Conservation (phyloP, 106 monocot genomes). For the Allium cepa region DNA sequence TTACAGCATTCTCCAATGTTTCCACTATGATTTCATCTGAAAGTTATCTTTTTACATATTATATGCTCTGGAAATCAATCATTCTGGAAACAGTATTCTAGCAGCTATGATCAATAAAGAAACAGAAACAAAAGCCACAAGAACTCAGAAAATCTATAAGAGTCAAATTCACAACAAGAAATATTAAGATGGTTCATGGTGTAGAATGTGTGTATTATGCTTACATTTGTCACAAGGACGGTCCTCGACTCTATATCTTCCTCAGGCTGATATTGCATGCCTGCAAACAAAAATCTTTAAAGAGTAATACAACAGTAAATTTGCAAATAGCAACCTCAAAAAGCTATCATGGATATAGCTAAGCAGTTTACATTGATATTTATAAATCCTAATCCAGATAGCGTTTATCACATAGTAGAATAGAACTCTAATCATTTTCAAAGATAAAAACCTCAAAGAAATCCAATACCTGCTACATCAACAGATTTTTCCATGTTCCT, state of each 20-base stretch:
- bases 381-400: neutral
- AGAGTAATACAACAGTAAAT: no score
- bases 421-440: neutral
- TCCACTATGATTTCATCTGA: no score
- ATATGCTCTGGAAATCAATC: no score
- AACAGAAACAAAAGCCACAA: no score
- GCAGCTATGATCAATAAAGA: no score
- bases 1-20: no score
- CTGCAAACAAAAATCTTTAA: conserved; percentile 9
- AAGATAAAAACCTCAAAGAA: neutral
- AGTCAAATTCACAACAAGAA: neutral
- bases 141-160: no score
- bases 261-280: conserved; percentile 18
- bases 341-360: no score
- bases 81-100: no score
- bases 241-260: conserved; percentile 62
- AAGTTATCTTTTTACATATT: no score
- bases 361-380: neutral
- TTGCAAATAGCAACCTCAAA: no score
- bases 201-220: neutral
- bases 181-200: neutral
- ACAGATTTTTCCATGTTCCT: conserved; percentile 19
- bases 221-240: conserved; percentile 71
- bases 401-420: neutral
- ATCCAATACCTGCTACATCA: conserved; percentile 14